Conservation (phyloP, 352 stramenopile species). For the Phytophthora colocasiae region DNA sequence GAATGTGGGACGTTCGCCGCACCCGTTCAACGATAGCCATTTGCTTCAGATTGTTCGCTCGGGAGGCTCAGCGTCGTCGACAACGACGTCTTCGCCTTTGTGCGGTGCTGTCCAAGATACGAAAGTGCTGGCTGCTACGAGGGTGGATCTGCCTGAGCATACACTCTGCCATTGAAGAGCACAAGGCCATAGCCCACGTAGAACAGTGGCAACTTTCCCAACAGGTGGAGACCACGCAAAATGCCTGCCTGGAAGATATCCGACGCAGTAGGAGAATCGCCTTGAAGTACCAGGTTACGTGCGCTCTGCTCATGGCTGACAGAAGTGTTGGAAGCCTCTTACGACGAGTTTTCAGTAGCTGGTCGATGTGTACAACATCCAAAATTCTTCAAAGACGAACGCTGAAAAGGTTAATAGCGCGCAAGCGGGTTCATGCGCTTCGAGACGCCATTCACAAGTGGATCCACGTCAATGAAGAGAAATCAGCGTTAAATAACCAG, state of each 20-base stretch:
- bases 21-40: background rate
- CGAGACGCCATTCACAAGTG: constrained; percentile 15
- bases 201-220: constrained; percentile 32
- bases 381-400: constrained; percentile 1
- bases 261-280: constrained; percentile 25
- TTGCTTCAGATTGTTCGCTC: constrained; percentile 19
- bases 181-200: constrained; percentile 21
- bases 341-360: constrained; percentile 26
- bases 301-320: constrained; percentile 38
- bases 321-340: constrained; percentile 17
- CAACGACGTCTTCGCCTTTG: constrained; percentile 28
- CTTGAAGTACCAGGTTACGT: constrained; percentile 45
- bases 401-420: constrained; percentile 22
- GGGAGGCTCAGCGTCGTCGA: constrained; percentile 7
- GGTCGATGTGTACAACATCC: constrained; percentile 10
- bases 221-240: constrained; percentile 24
- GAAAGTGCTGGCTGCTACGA: constrained; percentile 21
- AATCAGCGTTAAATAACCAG: background rate
- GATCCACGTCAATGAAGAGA: constrained; percentile 11
- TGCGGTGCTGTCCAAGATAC: constrained; percentile 18
- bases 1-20: constrained; percentile 8
- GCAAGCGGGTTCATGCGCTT: constrained; percentile 8
- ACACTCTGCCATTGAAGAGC: constrained; percentile 21
- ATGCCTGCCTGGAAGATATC: constrained; percentile 18
- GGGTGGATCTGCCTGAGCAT: constrained; percentile 35